A percentile compares a stretch with the other conserved stretches of the same genome.
phyloP scores from a whole-genome alignment of 2,329 filamentous ascomycete genomes.

The Apiospora sp. region DNA sequence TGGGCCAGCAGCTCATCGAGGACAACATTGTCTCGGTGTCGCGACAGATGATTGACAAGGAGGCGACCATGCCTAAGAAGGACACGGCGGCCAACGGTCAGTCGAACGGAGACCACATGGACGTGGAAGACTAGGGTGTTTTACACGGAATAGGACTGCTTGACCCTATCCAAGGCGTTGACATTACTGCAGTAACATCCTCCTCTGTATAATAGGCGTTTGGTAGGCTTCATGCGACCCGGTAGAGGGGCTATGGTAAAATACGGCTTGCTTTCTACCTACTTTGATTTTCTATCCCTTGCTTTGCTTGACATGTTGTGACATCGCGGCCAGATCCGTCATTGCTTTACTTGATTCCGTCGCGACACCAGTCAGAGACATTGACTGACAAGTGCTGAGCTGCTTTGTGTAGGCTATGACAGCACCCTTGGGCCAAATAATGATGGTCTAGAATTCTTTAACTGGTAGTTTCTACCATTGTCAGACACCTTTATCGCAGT shows the following conservation, averaged over 20 bases:
- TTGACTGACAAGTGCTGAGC: not conserved
- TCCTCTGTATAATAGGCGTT: slow-evolving; percentile 45
- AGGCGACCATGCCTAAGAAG: slow-evolving; percentile 87
- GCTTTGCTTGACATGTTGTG: not conserved
- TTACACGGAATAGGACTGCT: slow-evolving; percentile 8
- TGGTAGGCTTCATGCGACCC: slow-evolving; percentile 37
- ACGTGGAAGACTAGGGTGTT: slow-evolving; percentile 66
- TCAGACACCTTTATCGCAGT: not conserved
- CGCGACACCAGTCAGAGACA: not conserved
- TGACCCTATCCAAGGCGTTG: slow-evolving; percentile 34
- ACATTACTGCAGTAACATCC: slow-evolving; percentile 26
- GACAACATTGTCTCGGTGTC: slow-evolving; percentile 99
- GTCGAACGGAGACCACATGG: slow-evolving; percentile 70
- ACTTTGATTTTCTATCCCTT: slow-evolving; percentile 14
- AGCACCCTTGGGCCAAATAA: not conserved
- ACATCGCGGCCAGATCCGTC: not conserved
- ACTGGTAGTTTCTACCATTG: not conserved
- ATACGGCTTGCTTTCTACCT: slow-evolving; percentile 38
- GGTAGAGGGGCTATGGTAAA: slow-evolving; percentile 39
- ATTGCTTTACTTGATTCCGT: not conserved
- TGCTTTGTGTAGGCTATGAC: slow-evolving; percentile 1
- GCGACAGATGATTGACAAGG: slow-evolving; percentile 99
- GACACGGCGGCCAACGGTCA: slow-evolving; percentile 60
- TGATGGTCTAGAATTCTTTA: not conserved
- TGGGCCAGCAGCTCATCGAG: slow-evolving; percentile 95